Conservation (phyloP, 1,284 basidiomycete genomes). For the Mycena sp. region DNA sequence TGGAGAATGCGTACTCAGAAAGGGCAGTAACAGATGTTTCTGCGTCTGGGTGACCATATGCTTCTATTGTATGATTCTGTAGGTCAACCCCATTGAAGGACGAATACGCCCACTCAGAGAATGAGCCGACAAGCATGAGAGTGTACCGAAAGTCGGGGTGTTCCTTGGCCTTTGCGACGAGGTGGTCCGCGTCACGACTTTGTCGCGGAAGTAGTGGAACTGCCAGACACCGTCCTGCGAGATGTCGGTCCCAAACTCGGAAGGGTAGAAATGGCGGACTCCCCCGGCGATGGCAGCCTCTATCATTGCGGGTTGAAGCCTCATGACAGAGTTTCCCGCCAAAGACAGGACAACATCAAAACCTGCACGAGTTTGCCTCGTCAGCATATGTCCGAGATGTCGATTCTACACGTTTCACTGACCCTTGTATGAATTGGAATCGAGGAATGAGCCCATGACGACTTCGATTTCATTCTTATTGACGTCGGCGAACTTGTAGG, state of each 20-base stretch:
- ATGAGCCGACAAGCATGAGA: slow-evolving; percentile 6
- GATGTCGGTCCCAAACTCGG: slow-evolving; percentile 16
- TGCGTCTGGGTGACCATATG: slow-evolving; percentile 5
- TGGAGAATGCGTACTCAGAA: background rate
- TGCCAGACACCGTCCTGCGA: background rate
- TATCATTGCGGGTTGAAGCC: slow-evolving; percentile 13
- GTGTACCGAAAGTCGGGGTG: slow-evolving; percentile 13
- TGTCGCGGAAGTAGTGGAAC: slow-evolving; percentile 17
- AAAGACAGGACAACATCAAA: slow-evolving; percentile 12
- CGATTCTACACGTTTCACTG: background rate
- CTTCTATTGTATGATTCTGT: background rate
- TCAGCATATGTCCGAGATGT: background rate
- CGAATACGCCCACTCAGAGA: background rate
- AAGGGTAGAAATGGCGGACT: slow-evolving; percentile 12
- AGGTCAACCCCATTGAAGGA: slow-evolving; percentile 3
- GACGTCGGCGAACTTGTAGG: background rate
- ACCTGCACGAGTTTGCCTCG: background rate
- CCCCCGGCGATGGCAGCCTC: slow-evolving; percentile 18
- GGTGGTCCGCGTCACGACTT: slow-evolving; percentile 9
- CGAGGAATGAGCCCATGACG: slow-evolving; percentile 12
- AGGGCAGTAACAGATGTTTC: slow-evolving; percentile 1
- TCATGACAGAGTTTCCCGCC: slow-evolving; percentile 3
- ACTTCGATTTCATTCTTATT: slow-evolving; percentile 3
- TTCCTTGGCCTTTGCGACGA: background rate
- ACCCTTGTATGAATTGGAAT: slow-evolving; percentile 10